Base-by-base conservation (phyloP, 371 early-diverging fungal genomes). In the Lichtheimia ramosa region DNA sequence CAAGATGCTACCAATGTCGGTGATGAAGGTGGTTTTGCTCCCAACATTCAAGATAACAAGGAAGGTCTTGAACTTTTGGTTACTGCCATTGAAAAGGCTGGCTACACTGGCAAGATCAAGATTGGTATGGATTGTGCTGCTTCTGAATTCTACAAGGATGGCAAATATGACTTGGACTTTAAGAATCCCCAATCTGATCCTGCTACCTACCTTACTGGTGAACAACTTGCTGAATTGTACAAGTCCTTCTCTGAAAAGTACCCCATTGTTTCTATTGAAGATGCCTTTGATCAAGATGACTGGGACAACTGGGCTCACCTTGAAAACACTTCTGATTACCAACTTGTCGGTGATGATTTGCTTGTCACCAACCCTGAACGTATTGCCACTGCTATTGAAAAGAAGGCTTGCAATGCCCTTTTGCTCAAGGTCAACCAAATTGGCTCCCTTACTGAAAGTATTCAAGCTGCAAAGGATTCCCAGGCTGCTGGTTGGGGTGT, bases 1-100 rank as follows among this genome's bases (percentile, higher is more conserved):
- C 94, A 92, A 76, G 98, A 97, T 71, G 94, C 96, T 70, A 96
- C 95, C 75, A 95, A 95, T 75, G 99, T 99, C 63, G 99, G 99
- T 70, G 99, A 99, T 75, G 99, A 99, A 84, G 99, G 99, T 74
- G 99, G 99, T 63, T 99, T 99, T 77, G 99, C 99, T 51, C 99
- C 99, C 74, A 98, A 98, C 82, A 95, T 99, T 70, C 95, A 95
- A 81, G 91, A 95, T 73, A 92, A 91, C 84, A 83, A 86, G 68
- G 99, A 99, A 82, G 98, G 96, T 69, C 91, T 99, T 43, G 93
- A 96, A 59, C 88, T 99, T 52, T 83, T 99, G 54, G 84, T 83
- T 66, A 64, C 82, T 60, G 96, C 99, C 58, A 96, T 97, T 65
- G 91, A 82, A 55, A 88, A 88, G 74, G 95, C 97, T 64, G 94